Base-by-base conservation (phyloP, 805 yeast species). In the Wickerhamomyces chaumierensis region DNA sequence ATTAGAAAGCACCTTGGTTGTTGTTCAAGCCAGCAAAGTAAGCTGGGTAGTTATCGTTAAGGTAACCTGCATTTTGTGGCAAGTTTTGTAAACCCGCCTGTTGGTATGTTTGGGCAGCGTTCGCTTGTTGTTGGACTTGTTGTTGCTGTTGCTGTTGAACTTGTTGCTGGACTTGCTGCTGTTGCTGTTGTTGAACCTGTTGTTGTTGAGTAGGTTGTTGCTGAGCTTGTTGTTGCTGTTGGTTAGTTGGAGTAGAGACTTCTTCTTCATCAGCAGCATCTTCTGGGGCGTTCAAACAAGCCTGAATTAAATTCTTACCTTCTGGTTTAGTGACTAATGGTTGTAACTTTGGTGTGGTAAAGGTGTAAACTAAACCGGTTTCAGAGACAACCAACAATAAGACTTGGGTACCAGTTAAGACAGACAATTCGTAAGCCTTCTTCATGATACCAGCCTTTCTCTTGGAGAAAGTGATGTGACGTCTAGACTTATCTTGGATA, bases 391-490 rank as follows among this genome's bases (percentile, higher is more conserved):
- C 98, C 51, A 92, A 74, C 43, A 92, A 68, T 47, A 92, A 71
- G 21, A 92, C 97, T 63, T 92, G 98, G 25, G 98, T 92, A 41
- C 98, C 98, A 13, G 98, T 92, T 52, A 92, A 72, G 38, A 92
- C 97, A 17, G 95, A 82, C 47, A 92, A 71, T 61, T 92, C 98
- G 64, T 90, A 92, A n/a, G 98, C 98, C 67, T 92, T 92, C 67
- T 92, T 92, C 98, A 92, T 92, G 55, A 92, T 90, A 51, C 98
- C 98, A 35, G 96, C 97, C 65, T 90, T 90, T 65, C 98, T 82
- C 67, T 92, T 92, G 39, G 96, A 86, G 56, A 92, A 92, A 23
- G 98, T 92, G 52, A 92, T 94, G 64, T 92, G 98, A 56, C 98
- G 84, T 61, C 98, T 78, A 17, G 95, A 85, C 66, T 92, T 92